phyloP scores from a whole-genome alignment of 1,284 basidiomycete genomes.

The Microbotryum violaceum region DNA sequence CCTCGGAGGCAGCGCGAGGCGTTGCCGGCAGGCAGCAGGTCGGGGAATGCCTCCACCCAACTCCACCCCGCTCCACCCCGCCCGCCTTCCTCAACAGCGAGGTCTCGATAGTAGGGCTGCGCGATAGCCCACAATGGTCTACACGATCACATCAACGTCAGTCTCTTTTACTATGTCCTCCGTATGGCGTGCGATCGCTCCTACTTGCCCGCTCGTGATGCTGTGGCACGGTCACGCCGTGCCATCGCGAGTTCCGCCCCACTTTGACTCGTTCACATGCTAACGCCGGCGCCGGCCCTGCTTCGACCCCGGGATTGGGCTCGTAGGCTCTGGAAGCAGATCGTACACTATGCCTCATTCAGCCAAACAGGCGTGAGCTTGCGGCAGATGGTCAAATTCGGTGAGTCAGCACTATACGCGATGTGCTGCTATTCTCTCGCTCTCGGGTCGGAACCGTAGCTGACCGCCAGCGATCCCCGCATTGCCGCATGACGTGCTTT shows the following conservation, averaged over 20 bases:
- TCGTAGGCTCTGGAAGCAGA: conserved; percentile 70
- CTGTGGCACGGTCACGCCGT: too few relatives aligned
- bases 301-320: background rate
- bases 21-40: too few relatives aligned
- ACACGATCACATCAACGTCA: background rate
- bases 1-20: too few relatives aligned
- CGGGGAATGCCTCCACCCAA: too few relatives aligned
- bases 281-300: background rate
- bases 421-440: background rate
- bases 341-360: conserved; percentile 88
- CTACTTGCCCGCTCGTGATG: too few relatives aligned
- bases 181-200: too few relatives aligned
- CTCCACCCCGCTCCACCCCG: too few relatives aligned
- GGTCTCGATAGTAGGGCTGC: too few relatives aligned
- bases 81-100: too few relatives aligned
- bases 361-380: conserved; percentile 64
- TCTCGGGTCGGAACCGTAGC: background rate
- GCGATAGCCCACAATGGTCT: background rate
- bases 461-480: background rate
- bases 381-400: conserved; percentile 79
- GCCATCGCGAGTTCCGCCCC: too few relatives aligned
- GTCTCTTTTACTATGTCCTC: background rate
- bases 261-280: too few relatives aligned
- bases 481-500: too few relatives aligned
- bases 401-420: conserved; percentile 18